These are phyloP conservation scores for Lachancea quebecensis DNA, from an alignment of 805 yeast genomes.

Conservation along the genomic window DNA sequence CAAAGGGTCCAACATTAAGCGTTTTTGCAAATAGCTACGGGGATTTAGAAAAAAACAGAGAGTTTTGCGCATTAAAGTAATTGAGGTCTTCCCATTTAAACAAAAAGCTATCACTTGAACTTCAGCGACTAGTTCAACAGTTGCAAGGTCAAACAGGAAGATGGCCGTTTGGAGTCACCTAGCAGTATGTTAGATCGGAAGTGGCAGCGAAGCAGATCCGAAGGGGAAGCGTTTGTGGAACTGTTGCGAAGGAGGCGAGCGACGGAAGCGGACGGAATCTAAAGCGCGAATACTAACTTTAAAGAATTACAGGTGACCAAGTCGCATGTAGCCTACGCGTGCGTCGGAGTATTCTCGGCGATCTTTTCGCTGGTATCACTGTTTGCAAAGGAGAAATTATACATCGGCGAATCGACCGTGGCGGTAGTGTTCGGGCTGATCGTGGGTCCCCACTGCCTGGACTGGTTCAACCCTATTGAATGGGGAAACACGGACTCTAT, in stretches of 20 bases:
- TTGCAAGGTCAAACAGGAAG: too few species aligned
- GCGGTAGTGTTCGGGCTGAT: constrained; percentile 81
- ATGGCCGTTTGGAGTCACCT: constrained; percentile 33
- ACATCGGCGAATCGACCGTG: constrained; percentile 87
- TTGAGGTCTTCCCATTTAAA: too few species aligned
- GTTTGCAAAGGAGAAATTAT: constrained; percentile 73
- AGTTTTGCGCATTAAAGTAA: too few species aligned
- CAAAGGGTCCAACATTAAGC: too few species aligned
- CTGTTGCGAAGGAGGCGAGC: neutral
- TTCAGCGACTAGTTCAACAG: neutral
- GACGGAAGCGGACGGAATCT: neutral
- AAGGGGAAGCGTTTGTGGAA: neutral
- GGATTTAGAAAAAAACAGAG: too few species aligned
- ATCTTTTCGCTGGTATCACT: constrained; percentile 75
- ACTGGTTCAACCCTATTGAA: constrained; percentile 73
- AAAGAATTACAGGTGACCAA: constrained; percentile 36
- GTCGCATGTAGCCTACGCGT: constrained; percentile 83
- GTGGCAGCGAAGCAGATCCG: neutral
- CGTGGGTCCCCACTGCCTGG: constrained; percentile 78
- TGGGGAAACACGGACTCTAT: constrained; percentile 86
- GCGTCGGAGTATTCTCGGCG: constrained; percentile 76
- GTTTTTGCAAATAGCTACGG: too few species aligned
- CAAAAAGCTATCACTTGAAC: too few species aligned
- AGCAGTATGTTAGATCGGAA: constrained; percentile 11
- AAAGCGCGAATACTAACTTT: neutral